phyloP scores from a whole-genome alignment of 306 rosid species.

The Casuarina equisetifolia region DNA sequence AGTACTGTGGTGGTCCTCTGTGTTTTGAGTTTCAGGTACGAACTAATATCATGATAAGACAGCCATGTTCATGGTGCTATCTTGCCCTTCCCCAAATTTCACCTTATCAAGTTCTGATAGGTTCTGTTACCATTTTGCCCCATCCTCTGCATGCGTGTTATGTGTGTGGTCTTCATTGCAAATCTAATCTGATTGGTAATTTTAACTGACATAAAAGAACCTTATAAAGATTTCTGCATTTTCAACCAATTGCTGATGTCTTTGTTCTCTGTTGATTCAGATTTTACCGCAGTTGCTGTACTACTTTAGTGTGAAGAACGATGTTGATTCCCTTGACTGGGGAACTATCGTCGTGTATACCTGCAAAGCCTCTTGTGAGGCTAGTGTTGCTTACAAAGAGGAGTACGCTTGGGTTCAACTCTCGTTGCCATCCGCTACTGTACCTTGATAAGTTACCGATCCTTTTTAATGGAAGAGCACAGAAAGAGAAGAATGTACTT shows the following conservation, averaged over 20 bases:
- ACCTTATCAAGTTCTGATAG: too few relatives aligned
- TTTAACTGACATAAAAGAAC: too few relatives aligned
- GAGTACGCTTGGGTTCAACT: slow-evolving; percentile 76
- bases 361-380: slow-evolving; percentile 72
- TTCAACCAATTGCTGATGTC: background rate
- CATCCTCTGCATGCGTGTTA: too few relatives aligned
- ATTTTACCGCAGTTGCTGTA: slow-evolving; percentile 72
- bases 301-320: slow-evolving; percentile 58
- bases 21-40: slow-evolving; percentile 58
- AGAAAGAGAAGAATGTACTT: background rate
- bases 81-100: background rate
- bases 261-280: slow-evolving; percentile 31
- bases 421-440: slow-evolving; percentile 32
- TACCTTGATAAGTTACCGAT: background rate
- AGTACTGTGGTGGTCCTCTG: slow-evolving; percentile 41
- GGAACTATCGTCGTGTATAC: slow-evolving; percentile 60
- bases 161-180: background rate
- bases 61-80: background rate
- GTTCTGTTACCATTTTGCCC: too few relatives aligned
- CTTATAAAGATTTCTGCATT: too few relatives aligned
- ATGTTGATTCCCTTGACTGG: slow-evolving; percentile 64
- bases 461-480: background rate
- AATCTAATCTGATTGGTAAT: too few relatives aligned
- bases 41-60: background rate
- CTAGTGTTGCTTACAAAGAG: slow-evolving; percentile 46